Evolutionary conservation across 208 protist genomes (phyloP).

Genomic region (Trypanosoma rangeli): DNA sequence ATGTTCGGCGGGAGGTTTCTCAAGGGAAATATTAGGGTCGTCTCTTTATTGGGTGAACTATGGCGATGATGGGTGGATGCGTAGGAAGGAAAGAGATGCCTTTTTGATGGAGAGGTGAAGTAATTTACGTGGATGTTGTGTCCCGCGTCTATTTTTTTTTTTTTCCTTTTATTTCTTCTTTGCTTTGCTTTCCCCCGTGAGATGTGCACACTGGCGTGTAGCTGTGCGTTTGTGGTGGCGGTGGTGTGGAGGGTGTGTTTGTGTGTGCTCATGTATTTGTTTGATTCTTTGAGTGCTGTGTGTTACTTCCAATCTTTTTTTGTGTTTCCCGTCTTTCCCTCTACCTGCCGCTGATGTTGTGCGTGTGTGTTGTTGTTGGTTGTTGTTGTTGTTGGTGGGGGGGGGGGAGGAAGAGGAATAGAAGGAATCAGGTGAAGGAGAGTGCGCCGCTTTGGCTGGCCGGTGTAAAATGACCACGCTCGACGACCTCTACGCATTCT

Average conservation of each 20-base stretch:
- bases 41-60: neutral
- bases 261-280: conserved; percentile 10
- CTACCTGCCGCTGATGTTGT: too few species aligned
- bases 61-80: neutral
- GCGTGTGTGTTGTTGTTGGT: too few species aligned
- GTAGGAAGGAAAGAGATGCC: neutral
- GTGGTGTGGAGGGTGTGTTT: conserved; percentile 1
- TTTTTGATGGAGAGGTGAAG: too few species aligned
- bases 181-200: too few species aligned
- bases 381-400: neutral
- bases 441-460: neutral
- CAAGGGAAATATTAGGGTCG: neutral
- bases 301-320: neutral
- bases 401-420: conserved; percentile 1
- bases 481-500: conserved; percentile 80
- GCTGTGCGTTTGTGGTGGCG: too few species aligned
- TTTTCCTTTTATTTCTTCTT: too few species aligned
- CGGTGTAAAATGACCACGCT: conserved; percentile 49
- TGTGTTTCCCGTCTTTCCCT: conserved; percentile 4
- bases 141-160: neutral
- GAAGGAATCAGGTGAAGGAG: conserved; percentile 1
- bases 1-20: neutral
- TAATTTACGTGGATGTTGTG: too few species aligned
- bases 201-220: too few species aligned
- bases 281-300: conserved; percentile 11